Conservation (phyloP, 441 rosid genomes). For the Populus hybrid region DNA sequence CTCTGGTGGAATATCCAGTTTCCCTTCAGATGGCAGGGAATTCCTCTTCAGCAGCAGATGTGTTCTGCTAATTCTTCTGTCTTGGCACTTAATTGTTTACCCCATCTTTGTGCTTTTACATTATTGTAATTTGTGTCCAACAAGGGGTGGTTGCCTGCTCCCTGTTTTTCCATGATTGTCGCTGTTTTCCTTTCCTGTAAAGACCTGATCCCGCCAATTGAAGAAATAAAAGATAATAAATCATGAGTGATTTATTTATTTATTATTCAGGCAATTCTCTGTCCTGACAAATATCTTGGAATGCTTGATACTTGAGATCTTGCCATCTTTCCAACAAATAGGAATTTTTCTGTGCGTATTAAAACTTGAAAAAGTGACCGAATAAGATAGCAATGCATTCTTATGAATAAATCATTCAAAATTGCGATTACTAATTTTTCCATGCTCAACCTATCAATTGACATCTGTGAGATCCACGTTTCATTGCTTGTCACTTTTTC, state of each 20-base stretch:
- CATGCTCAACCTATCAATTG: neutral
- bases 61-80: constrained; percentile 33
- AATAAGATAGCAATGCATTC: neutral
- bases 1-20: constrained; percentile 30
- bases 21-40: constrained; percentile 31
- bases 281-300: neutral
- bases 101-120: neutral
- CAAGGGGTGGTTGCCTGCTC: constrained; percentile 5
- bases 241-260: constrained; percentile 1
- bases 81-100: neutral
- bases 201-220: constrained; percentile 16
- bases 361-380: neutral
- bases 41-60: constrained; percentile 34
- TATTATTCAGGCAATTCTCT: neutral
- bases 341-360: neutral
- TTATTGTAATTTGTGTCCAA: constrained; percentile 1
- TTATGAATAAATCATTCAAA: no score
- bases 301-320: neutral
- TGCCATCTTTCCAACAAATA: neutral
- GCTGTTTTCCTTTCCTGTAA: constrained; percentile 2
- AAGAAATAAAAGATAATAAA: constrained; percentile 20
- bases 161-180: constrained; percentile 9
- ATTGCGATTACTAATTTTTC: neutral
- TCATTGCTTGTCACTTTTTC: neutral
- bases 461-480: neutral